Conservation (phyloP, 2,329 filamentous ascomycete species). For the Colletotrichum tropicicola region DNA sequence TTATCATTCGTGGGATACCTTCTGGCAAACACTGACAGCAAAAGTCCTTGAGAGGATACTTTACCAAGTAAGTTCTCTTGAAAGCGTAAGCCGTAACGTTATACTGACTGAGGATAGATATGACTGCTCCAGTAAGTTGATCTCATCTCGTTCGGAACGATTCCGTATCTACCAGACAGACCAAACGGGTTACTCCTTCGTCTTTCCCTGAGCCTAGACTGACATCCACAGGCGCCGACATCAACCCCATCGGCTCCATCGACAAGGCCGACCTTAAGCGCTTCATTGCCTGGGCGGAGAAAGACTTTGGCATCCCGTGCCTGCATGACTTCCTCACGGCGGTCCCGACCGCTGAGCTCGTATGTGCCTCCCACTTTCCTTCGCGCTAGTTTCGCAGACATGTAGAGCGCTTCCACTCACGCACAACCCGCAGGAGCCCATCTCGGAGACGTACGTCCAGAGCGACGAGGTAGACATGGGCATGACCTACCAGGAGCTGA, state of each 20-base stretch:
- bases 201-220: neutral
- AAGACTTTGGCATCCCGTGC: slow-evolving; percentile 69
- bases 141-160: neutral
- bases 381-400: neutral
- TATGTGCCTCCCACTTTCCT: slow-evolving; percentile 21
- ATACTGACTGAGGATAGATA: slow-evolving; percentile 12
- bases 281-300: slow-evolving; percentile 73
- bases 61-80: slow-evolving; percentile 65
- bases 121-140: slow-evolving; percentile 25
- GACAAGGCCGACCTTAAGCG: slow-evolving; percentile 74
- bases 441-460: slow-evolving; percentile 67
- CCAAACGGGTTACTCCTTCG: no score
- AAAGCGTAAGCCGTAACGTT: neutral
- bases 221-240: slow-evolving; percentile 34
- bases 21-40: slow-evolving; percentile 50
- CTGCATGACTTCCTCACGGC: slow-evolving; percentile 73
- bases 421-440: slow-evolving; percentile 57
- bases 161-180: no score
- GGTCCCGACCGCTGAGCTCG: slow-evolving; percentile 67
- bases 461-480: slow-evolving; percentile 60
- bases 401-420: neutral
- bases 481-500: slow-evolving; percentile 60
- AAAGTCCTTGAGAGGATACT: slow-evolving; percentile 48
- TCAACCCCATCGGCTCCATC: slow-evolving; percentile 71
- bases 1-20: slow-evolving; percentile 46